A percentile compares a stretch with the other conserved stretches of the same genome.
These are phyloP conservation scores for Cyclotella sp. DNA, from an alignment of 108 stramenopile species.

Conservation along the genomic window DNA sequence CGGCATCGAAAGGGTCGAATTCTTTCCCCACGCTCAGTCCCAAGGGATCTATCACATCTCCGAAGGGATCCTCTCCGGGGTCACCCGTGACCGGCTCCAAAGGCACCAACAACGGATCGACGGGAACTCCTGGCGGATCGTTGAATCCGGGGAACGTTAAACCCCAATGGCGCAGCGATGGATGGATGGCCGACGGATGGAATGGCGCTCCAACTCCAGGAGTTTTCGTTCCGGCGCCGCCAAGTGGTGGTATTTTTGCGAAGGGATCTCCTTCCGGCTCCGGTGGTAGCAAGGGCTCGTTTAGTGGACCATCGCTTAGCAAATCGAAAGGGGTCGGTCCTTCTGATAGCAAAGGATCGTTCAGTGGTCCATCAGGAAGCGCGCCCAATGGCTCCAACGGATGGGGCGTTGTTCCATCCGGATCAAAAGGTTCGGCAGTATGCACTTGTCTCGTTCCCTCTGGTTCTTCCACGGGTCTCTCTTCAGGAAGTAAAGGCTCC, in stretches of 20 bases:
- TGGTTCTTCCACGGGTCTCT: neutral
- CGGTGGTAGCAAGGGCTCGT: too few species aligned
- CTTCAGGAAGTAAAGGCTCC: slow-evolving; percentile 1
- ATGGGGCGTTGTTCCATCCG: neutral
- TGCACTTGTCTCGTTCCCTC: neutral
- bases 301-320: neutral
- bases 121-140: neutral
- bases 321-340: neutral
- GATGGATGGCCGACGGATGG: neutral
- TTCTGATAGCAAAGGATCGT: neutral
- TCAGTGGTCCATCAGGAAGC: neutral
- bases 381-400: neutral
- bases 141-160: neutral
- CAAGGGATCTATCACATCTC: neutral
- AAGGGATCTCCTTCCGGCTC: too few species aligned
- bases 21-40: neutral
- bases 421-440: neutral
- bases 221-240: neutral
- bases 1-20: neutral
- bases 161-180: neutral
- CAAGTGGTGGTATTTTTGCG: neutral
- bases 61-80: neutral
- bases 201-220: neutral
- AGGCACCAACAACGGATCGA: neutral
- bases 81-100: neutral